Base-by-base conservation (phyloP, 345 rosid genomes). In the Corchorus olitorius region DNA sequence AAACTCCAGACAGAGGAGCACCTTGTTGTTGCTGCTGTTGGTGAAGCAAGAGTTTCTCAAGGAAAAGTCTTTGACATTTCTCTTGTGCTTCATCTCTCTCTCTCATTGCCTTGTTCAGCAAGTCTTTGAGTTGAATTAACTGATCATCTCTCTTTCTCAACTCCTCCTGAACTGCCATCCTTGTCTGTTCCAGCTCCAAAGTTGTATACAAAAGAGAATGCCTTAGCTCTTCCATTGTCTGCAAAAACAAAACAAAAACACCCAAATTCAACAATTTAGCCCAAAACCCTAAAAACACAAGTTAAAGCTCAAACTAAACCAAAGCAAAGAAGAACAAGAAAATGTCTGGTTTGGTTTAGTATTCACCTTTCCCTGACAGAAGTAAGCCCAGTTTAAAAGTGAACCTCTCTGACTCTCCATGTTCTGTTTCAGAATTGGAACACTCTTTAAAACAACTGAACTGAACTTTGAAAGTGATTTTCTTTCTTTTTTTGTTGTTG, bases 101-200 rank as follows among this genome's bases (percentile, higher is more conserved):
- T 60, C 87, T 86, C 19, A 77, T 78, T 52, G 87, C 80, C 81
- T 87, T 91, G 80, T 43, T 69, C 10, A 96, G 87, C 20, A 86
- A 80, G 33, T 86, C 89, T 64, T 81, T 85, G 64, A 96, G 94
- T 2, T 89, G 82, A 62, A 77, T 67, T 63, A 93, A 63, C 35
- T 92, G 94, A 43, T 87, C 89, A 62, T 96, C 99, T 81, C 91
- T 89, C 77, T 83, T 82, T 43, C 80, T 88, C 33, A 93, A 81
- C 92, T 93, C 94, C 54, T 96, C 97, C 62, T 89, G 92, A 41
- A 84, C 97, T 41, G 82, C 77, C 43, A 86, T 6, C 66, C 81
- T 91, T 50, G 97, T 96, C 80, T 88, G 94, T 34, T 96, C 97
- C 8, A 96, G 89, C 89, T 96, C 99, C 77, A 92, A 53, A 20